Conservation (phyloP, 768 basidiomycete species). For the Lactarius vividus region DNA sequence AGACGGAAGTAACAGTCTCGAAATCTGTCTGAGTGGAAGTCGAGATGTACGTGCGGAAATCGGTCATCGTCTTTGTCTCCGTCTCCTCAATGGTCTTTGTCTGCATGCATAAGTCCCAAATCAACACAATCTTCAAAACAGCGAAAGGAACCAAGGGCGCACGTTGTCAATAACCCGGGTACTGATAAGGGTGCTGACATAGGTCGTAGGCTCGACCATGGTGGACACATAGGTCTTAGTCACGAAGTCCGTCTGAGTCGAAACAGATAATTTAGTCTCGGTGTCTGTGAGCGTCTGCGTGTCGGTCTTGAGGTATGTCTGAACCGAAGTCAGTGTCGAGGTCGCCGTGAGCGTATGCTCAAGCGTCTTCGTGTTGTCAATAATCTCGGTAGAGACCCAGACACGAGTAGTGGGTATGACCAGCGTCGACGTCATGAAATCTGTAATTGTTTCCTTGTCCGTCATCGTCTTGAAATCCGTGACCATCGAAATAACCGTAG, state of each 20-base stretch:
- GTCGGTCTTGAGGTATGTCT: conserved; percentile 48
- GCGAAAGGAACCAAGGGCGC: conserved; percentile 29
- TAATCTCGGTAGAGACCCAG: conserved; percentile 51
- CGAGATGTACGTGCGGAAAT: conserved; percentile 36
- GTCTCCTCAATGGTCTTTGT: conserved; percentile 56
- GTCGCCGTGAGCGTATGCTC: conserved; percentile 36
- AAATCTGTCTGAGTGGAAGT: conserved; percentile 49
- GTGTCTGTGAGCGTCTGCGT: conserved; percentile 38
- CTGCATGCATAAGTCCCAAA: conserved; percentile 31
- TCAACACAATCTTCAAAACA: not conserved
- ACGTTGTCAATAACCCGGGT: conserved; percentile 61
- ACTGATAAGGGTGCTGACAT: conserved; percentile 50
- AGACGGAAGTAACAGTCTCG: conserved; percentile 49
- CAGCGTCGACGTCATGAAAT: conserved; percentile 46
- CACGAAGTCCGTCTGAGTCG: conserved; percentile 56
- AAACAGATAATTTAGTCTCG: conserved; percentile 44
- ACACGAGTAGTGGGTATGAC: conserved; percentile 61
- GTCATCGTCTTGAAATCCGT: conserved; percentile 28
- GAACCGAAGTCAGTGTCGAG: conserved; percentile 54
- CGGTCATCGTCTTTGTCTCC: conserved; percentile 38
- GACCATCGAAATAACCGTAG: conserved; percentile 28
- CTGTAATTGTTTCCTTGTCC: conserved; percentile 25
- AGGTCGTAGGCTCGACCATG: conserved; percentile 55
- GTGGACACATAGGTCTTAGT: conserved; percentile 55
- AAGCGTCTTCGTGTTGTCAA: conserved; percentile 60